phyloP scores from a whole-genome alignment of 2,329 filamentous ascomycete species.

The Alternaria tenuissima region DNA sequence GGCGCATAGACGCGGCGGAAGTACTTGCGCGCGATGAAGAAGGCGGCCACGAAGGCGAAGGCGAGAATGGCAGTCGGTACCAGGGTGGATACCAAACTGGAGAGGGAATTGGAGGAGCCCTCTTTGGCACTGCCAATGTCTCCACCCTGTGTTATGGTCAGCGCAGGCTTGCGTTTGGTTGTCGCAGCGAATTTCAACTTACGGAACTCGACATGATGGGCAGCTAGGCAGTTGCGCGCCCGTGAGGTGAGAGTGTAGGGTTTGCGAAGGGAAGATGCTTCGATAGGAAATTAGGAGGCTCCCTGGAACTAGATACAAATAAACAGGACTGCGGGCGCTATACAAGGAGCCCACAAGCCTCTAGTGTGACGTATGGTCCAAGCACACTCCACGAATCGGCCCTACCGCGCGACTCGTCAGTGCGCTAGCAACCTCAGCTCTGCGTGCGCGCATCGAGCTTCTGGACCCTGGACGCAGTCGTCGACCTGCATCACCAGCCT shows the following conservation, averaged over 20 bases:
- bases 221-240: constrained; percentile 16
- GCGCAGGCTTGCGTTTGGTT: neutral
- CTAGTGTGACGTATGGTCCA: constrained; percentile 27
- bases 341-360: constrained; percentile 20
- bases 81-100: constrained; percentile 46
- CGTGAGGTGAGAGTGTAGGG: constrained; percentile 10
- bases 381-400: constrained; percentile 27
- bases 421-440: constrained; percentile 16
- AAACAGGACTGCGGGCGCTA: constrained; percentile 30
- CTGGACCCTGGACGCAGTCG: constrained; percentile 21
- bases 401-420: constrained; percentile 12
- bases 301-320: constrained; percentile 23
- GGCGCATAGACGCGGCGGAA: constrained; percentile 57
- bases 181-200: constrained; percentile 3
- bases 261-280: constrained; percentile 14
- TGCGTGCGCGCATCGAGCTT: constrained; percentile 11
- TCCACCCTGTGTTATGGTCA: constrained; percentile 27
- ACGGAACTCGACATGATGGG: constrained; percentile 36
- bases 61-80: constrained; percentile 42
- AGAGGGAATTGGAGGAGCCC: constrained; percentile 58
- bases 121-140: constrained; percentile 32
- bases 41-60: constrained; percentile 43
- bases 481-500: constrained; percentile 24
- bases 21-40: constrained; percentile 54
- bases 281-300: constrained; percentile 11